Percentiles rank a stretch among this genome's conserved stretches.
Evolutionary conservation across 1,139 yeast genomes (phyloP).

Genomic region (Lodderomyces parapsilosis): DNA sequence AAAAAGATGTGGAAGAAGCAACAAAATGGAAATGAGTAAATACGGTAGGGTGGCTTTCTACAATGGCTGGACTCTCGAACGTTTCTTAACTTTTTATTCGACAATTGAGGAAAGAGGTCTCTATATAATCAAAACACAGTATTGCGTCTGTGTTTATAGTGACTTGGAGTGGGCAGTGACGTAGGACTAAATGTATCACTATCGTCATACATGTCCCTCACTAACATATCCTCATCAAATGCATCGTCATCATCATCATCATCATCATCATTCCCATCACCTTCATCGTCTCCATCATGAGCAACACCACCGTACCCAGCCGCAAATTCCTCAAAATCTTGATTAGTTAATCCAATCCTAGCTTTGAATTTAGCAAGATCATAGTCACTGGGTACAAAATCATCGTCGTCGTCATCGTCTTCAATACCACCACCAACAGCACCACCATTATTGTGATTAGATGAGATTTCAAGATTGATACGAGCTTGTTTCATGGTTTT

Average conservation of each 20-base stretch:
- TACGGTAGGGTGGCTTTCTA: neutral
- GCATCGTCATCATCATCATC: slow-evolving; percentile 12
- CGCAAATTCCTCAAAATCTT: slow-evolving; percentile 8
- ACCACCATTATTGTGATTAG: neutral
- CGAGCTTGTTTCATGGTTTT: slow-evolving; percentile 5
- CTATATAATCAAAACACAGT: slow-evolving; percentile 11
- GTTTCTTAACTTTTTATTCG: neutral
- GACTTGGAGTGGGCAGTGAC: neutral
- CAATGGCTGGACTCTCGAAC: neutral
- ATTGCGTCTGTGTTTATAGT: slow-evolving; percentile 10
- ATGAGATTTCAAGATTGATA: slow-evolving; percentile 1
- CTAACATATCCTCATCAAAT: slow-evolving; percentile 2
- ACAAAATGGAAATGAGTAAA: neutral
- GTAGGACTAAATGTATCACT: slow-evolving; percentile 13
- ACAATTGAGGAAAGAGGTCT: too few species aligned
- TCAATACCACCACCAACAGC: slow-evolving; percentile 3
- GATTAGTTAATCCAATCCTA: slow-evolving; percentile 8
- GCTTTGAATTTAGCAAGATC: slow-evolving; percentile 10
- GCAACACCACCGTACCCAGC: neutral
- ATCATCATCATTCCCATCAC: slow-evolving; percentile 15
- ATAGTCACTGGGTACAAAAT: slow-evolving; percentile 14
- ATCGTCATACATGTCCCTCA: slow-evolving; percentile 12
- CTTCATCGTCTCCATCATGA: slow-evolving; percentile 12
- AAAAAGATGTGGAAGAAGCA: slow-evolving; percentile 11
- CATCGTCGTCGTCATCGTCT: slow-evolving; percentile 16